Conservation (phyloP, 129 eudicot species). For the Flaveria brownii region DNA sequence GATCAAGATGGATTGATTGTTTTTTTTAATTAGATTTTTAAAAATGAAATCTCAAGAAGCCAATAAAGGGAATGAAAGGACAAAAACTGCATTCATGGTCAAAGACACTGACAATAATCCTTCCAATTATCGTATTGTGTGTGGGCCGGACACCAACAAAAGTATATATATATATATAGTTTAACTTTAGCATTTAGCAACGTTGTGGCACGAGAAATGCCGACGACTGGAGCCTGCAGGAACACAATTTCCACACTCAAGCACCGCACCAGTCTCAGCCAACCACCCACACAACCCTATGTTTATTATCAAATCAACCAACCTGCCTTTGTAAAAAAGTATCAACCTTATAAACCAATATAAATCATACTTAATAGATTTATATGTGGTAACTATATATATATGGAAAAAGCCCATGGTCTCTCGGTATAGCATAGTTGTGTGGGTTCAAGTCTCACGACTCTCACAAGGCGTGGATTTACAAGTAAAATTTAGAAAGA, state of each 20-base stretch:
- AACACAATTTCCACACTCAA: slow-evolving; percentile 22
- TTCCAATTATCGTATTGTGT: not conserved
- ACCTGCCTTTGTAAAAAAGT: no score
- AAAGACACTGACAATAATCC: not conserved
- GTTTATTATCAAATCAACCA: not conserved
- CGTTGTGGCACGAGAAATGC: slow-evolving; percentile 18
- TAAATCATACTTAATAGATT: no score
- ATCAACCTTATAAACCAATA: no score
- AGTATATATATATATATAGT: not conserved
- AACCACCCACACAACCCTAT: slow-evolving; percentile 4
- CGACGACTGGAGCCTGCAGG: not conserved
- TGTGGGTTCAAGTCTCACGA: no score
- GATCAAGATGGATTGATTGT: no score
- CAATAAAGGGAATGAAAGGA: not conserved
- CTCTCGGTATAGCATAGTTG: no score
- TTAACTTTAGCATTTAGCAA: not conserved
- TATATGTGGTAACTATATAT: no score
- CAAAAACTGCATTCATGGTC: not conserved
- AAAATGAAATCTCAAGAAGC: no score
- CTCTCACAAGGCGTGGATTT: no score
- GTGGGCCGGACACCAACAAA: not conserved
- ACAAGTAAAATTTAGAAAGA: no score
- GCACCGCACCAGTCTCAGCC: slow-evolving; percentile 12
- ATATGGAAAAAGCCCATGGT: no score
- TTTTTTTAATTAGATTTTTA: no score